Base-by-base conservation (phyloP, 352 stramenopile species). In the Phytophthora rubi region DNA sequence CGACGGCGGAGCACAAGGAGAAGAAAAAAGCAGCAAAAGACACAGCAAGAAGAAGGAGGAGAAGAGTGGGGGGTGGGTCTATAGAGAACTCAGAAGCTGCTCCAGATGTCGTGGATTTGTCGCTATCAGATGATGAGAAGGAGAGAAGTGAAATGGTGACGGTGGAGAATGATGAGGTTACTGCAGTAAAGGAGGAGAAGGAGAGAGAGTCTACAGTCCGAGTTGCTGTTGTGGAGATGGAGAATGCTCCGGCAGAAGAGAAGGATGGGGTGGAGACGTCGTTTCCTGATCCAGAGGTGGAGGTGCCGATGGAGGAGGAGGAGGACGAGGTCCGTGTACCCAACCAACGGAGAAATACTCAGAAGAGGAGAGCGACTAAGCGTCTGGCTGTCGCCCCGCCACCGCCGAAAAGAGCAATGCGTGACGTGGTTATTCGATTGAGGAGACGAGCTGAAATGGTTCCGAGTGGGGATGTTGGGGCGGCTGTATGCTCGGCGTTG, bases 1-100 rank as follows among this genome's bases (percentile, higher is more conserved):
- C 45, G 8, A 15, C 21, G 21, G 12, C 1, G 35, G 35, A 42
- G 35, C 35, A 42, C 10, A 18, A 51, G 13, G 47, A 58, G 32
- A 59, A 45, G 60, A 69, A 69, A n/a, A 69, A 62, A 9, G 44
- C 53, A 33, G 62, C 42, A 2, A 62, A 63, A 45, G 62, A 69
- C 1, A 62, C 18, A 16, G 30, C 10, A 18, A 42, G 10, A 13
- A 5, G 35, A 12, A 42, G 35, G 1, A 42, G 10, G 35, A 5
- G 35, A 12, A 42, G 35, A 6, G 35, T 13, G 35, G 10, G 15
- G 4, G 35, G 10, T 21, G 33, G 9, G 33, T 18, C 7, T 33
- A 56, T 12, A 28, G 26, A 26, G 15, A 48, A 9, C 9, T 21
- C 28, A n/a, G 16, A 16, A 15, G 1, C 15, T 32, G 21, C 23